These are phyloP conservation scores for Paxillus involutus DNA, from an alignment of 768 basidiomycete species.

Conservation along the genomic window DNA sequence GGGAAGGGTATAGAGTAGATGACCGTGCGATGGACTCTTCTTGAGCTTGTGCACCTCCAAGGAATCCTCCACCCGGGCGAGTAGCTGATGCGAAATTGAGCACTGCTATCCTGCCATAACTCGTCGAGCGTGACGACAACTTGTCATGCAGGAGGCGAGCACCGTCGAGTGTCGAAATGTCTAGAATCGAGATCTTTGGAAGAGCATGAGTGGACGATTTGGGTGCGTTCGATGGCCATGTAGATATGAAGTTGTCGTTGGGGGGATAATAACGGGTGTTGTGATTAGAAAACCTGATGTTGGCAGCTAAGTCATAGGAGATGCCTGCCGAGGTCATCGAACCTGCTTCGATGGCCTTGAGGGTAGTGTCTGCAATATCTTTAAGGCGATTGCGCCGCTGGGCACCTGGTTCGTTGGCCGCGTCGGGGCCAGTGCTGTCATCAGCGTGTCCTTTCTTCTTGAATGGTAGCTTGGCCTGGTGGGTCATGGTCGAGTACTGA, in stretches of 20 bases:
- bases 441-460: neutral
- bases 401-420: neutral
- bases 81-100: constrained; percentile 80
- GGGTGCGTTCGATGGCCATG: constrained; percentile 38
- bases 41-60: constrained; percentile 70
- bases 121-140: constrained; percentile 10
- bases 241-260: constrained; percentile 41
- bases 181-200: constrained; percentile 47
- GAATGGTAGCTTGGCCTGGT: constrained; percentile 4
- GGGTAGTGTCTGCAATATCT: constrained; percentile 51
- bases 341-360: constrained; percentile 49
- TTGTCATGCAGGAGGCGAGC: constrained; percentile 41
- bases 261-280: constrained; percentile 56
- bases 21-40: constrained; percentile 81
- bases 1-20: constrained; percentile 66
- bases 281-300: constrained; percentile 34
- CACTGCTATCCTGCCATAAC: constrained; percentile 48
- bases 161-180: constrained; percentile 65
- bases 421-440: neutral
- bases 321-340: constrained; percentile 32
- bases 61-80: constrained; percentile 76
- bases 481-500: neutral
- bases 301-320: constrained; percentile 34
- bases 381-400: constrained; percentile 20
- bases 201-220: constrained; percentile 6